These are phyloP conservation scores for Phytophthora sojae DNA, from an alignment of 352 stramenopile genomes.

Conservation along the genomic window DNA sequence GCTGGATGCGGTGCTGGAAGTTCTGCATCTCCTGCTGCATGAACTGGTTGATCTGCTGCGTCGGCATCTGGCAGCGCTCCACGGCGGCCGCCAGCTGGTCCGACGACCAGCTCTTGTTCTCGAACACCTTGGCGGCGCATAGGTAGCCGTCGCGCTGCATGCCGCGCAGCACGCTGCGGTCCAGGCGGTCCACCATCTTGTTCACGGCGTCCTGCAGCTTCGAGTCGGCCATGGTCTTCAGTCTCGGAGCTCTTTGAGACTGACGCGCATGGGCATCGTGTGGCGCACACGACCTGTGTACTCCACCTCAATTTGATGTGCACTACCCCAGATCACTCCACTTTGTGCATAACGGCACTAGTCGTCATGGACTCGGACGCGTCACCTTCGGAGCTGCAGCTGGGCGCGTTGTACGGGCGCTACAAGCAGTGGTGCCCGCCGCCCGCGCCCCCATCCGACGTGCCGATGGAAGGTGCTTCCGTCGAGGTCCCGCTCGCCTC, in stretches of 20 bases:
- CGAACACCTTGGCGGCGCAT: constrained; percentile 89
- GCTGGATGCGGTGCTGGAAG: constrained; percentile 88
- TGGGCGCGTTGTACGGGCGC: constrained; percentile 62
- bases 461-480: constrained; percentile 11
- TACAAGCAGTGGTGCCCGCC: constrained; percentile 54
- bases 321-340: no score
- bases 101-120: constrained; percentile 81
- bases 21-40: constrained; percentile 86
- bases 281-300: constrained; percentile 15
- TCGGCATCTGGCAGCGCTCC: constrained; percentile 87
- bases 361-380: constrained; percentile 28
- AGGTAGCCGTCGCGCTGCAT: constrained; percentile 87
- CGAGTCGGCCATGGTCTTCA: constrained; percentile 74
- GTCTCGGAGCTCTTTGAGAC: background rate
- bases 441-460: background rate
- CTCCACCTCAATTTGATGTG: no score
- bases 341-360: constrained; percentile 4
- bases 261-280: constrained; percentile 15
- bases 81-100: constrained; percentile 86
- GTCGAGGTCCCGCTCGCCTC: constrained; percentile 14
- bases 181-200: constrained; percentile 88
- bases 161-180: constrained; percentile 74
- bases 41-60: constrained; percentile 87
- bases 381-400: constrained; percentile 49
- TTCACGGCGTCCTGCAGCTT: constrained; percentile 86